A percentile compares a stretch with the other conserved stretches of the same genome.
phyloP scores from a whole-genome alignment of 176 grass and related monocot species.

The Bolboschoenus planiculmis region DNA sequence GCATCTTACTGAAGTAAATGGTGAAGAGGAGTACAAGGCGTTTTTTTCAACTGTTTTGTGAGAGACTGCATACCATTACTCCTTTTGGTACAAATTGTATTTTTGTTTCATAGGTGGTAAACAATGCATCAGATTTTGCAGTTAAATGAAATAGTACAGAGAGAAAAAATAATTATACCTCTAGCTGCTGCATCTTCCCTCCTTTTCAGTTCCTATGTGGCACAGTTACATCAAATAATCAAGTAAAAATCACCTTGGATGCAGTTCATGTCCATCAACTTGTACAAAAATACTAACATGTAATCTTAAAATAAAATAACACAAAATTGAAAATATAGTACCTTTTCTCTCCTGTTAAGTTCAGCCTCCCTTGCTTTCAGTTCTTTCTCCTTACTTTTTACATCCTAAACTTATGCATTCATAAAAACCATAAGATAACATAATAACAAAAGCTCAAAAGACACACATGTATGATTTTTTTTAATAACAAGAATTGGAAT shows the following conservation, averaged over 20 bases:
- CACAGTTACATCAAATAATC: constrained; percentile 7
- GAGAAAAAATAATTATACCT: constrained; percentile 36
- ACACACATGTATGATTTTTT: background rate
- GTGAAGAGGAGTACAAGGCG: background rate
- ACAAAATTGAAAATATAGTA: constrained; percentile 22
- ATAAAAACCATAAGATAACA: background rate
- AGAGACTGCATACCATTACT: no score
- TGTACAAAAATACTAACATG: background rate
- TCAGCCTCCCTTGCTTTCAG: constrained; percentile 78
- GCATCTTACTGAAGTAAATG: background rate
- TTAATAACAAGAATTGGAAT: constrained; percentile 4
- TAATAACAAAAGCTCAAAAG: constrained; percentile 14
- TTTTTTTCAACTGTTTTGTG: background rate
- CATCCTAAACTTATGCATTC: constrained; percentile 34
- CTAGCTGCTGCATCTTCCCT: constrained; percentile 81
- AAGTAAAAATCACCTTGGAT: background rate
- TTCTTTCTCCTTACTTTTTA: constrained; percentile 77
- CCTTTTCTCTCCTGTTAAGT: constrained; percentile 87
- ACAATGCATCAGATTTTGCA: background rate
- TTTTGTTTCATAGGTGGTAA: background rate
- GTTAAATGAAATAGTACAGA: background rate
- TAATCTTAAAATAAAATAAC: background rate
- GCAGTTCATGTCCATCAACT: background rate
- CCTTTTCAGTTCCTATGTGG: constrained; percentile 73
- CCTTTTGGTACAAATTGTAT: background rate